Evolutionary conservation across 495 filamentous ascomycete genomes (phyloP).

Genomic region (Hypoxylon perforatum): DNA sequence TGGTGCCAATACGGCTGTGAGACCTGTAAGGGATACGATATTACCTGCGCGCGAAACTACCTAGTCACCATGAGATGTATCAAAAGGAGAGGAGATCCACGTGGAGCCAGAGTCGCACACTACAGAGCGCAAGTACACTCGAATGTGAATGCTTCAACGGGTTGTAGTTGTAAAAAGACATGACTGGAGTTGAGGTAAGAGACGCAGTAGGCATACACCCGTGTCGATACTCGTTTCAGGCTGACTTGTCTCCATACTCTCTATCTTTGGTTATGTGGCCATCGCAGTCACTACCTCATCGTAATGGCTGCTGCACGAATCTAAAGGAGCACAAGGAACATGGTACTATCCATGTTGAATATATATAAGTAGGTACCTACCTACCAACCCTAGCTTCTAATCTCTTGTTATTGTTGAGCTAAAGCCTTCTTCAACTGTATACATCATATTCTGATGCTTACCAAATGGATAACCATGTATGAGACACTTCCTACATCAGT

Average conservation of each 20-base stretch:
- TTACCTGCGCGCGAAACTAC: slow-evolving; percentile 30
- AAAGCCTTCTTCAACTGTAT: neutral
- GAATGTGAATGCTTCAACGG: neutral
- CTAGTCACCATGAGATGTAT: slow-evolving; percentile 16
- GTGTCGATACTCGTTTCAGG: too few species aligned
- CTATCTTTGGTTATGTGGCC: too few species aligned
- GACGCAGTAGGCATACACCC: neutral
- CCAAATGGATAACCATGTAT: slow-evolving; percentile 10
- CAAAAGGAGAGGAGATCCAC: slow-evolving; percentile 14
- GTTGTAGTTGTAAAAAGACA: slow-evolving; percentile 1
- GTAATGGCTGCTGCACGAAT: slow-evolving; percentile 1
- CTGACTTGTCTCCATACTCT: too few species aligned
- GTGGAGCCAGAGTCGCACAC: slow-evolving; percentile 30
- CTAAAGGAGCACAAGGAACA: neutral
- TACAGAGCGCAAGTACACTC: slow-evolving; percentile 14
- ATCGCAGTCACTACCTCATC: too few species aligned
- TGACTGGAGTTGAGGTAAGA: neutral
- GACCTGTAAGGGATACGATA: slow-evolving; percentile 15
- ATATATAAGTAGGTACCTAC: neutral
- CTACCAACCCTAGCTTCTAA: slow-evolving; percentile 7
- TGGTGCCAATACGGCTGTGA: slow-evolving; percentile 16
- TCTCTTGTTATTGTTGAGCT: slow-evolving; percentile 13
- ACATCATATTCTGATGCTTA: neutral
- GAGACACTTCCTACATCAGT: neutral
- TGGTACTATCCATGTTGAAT: slow-evolving; percentile 17